A percentile compares a stretch with the other conserved stretches of the same genome.
Evolutionary conservation across 2,329 filamentous ascomycete genomes (phyloP).

Genomic region (Canariomyces notabilis): DNA sequence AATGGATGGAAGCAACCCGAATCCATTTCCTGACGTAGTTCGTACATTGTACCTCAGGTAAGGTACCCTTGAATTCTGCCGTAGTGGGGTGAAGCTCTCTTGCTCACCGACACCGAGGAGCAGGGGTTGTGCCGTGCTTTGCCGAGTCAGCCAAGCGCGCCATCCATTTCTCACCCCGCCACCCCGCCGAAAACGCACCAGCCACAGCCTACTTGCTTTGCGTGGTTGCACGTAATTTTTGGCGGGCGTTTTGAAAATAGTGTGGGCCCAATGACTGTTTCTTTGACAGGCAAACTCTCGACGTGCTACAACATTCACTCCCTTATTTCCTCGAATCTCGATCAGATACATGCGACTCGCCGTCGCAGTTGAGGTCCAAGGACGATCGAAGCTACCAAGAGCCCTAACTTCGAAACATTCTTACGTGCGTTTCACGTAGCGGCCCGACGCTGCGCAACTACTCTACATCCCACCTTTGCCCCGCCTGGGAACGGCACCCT

Average conservation of each 20-base stretch:
- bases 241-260: conserved; percentile 20
- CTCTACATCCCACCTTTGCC: conserved; percentile 16
- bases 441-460: conserved; percentile 3
- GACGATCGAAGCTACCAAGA: not conserved
- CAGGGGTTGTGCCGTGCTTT: conserved; percentile 8
- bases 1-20: no score
- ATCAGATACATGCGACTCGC: not conserved
- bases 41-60: no score
- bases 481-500: conserved; percentile 24
- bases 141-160: no score
- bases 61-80: conserved; percentile 1
- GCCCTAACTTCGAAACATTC: not conserved
- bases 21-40: no score
- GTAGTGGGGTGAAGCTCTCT: conserved; percentile 8
- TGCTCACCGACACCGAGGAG: not conserved
- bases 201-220: conserved; percentile 21
- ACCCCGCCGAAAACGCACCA: conserved; percentile 18
- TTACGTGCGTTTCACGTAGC: not conserved
- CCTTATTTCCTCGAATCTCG: not conserved
- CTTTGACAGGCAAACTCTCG: conserved; percentile 11
- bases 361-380: not conserved
- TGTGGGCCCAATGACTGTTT: conserved; percentile 20
- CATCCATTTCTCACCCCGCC: not conserved
- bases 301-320: not conserved
- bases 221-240: conserved; percentile 20